A percentile compares a stretch with the other conserved stretches of the same genome.
Evolutionary conservation across 1,284 basidiomycete genomes (phyloP).

Genomic region (Leccinum huronense): DNA sequence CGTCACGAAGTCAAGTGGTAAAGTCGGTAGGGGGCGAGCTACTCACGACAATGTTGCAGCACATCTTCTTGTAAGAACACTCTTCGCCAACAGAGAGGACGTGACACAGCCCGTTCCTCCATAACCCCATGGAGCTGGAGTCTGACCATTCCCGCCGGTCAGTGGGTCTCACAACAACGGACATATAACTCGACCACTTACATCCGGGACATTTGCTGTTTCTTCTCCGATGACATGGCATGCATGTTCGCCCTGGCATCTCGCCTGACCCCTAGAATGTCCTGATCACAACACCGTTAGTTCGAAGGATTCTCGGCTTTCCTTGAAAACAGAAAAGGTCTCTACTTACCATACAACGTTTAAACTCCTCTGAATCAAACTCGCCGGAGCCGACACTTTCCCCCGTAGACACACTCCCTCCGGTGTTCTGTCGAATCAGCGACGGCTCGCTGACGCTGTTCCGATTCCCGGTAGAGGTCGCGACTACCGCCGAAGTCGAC

Average conservation of each 20-base stretch:
- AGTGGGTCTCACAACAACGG: neutral
- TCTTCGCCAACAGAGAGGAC: no score
- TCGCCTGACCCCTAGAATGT: constrained; percentile 73
- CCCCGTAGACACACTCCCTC: constrained; percentile 24
- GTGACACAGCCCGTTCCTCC: constrained; percentile 5
- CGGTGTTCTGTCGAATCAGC: constrained; percentile 46
- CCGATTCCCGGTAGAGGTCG: constrained; percentile 39
- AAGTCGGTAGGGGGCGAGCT: no score
- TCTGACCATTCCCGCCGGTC: neutral
- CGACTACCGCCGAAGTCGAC: constrained; percentile 31
- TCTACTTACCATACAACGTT: constrained; percentile 61
- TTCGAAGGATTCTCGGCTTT: constrained; percentile 1
- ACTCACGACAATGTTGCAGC: no score
- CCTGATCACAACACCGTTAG: constrained; percentile 40
- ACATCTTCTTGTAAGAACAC: no score
- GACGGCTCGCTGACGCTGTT: constrained; percentile 69
- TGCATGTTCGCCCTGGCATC: constrained; percentile 67
- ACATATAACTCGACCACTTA: neutral
- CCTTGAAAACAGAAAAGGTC: neutral
- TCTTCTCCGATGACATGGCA: constrained; percentile 61
- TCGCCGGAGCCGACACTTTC: constrained; percentile 39
- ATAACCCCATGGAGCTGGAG: neutral
- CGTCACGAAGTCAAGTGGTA: constrained; percentile 25
- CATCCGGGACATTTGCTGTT: constrained; percentile 44
- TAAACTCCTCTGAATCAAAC: constrained; percentile 53